Conservation (phyloP, 306 rosid species). For the Gastrolobium villosum region DNA sequence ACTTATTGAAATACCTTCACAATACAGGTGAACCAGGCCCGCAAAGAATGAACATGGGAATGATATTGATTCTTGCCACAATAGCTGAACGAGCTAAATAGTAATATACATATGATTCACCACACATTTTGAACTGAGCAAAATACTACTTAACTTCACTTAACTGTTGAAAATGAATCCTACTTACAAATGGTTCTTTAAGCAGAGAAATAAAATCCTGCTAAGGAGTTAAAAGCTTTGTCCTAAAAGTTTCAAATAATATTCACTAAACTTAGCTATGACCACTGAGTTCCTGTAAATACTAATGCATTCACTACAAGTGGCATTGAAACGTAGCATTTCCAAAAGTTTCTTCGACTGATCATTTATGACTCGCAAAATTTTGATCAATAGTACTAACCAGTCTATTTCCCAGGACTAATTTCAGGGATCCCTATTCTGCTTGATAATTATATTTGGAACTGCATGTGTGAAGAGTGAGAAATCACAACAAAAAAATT, state of each 20-base stretch:
- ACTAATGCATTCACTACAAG: conserved; percentile 17
- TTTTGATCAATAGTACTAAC: not conserved
- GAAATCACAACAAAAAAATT: not conserved
- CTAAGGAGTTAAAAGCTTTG: not conserved
- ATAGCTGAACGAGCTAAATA: conserved; percentile 20
- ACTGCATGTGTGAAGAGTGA: not conserved
- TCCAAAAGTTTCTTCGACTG: not conserved
- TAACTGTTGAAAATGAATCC: not conserved
- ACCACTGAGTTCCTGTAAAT: not conserved
- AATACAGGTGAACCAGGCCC: not conserved
- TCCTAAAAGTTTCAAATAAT: conserved; percentile 4
- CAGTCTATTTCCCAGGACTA: conserved; percentile 1
- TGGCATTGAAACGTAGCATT: not conserved
- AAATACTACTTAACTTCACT: not conserved
- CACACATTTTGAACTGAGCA: conserved; percentile 14
- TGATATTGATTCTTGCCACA: not conserved
- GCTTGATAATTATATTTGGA: not conserved
- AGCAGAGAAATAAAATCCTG: conserved; percentile 24
- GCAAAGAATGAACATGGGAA: not conserved
- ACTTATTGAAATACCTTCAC: not conserved
- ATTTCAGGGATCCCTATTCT: not conserved
- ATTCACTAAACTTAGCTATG: conserved; percentile 15
- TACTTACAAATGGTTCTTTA: conserved; percentile 19
- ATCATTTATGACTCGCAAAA: conserved; percentile 11
- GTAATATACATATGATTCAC: not conserved